Conservation (phyloP, 2,329 filamentous ascomycete species). For the Fusarium circinatum region DNA sequence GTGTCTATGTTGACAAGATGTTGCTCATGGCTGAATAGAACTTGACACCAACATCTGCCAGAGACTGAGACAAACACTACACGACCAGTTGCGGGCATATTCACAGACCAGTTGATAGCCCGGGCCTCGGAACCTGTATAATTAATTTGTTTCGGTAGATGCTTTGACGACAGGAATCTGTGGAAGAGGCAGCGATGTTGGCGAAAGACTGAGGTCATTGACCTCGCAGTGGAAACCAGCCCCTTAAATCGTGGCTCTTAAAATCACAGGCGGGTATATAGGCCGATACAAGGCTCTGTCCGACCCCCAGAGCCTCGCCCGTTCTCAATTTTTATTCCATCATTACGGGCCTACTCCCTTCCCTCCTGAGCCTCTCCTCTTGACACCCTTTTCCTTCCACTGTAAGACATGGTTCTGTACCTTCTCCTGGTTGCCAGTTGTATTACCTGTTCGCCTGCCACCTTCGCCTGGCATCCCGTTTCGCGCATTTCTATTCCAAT, state of each 20-base stretch:
- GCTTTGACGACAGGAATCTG: not conserved
- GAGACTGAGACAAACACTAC: not conserved
- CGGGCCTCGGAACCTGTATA: accelerated
- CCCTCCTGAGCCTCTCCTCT: not conserved
- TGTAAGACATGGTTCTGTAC: accelerated
- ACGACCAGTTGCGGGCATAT: no score
- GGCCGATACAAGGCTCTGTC: not conserved
- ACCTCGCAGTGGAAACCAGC: not conserved
- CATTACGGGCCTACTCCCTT: not conserved
- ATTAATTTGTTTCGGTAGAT: not conserved
- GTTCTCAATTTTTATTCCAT: not conserved
- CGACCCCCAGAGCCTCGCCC: accelerated
- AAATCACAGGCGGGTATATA: no score
- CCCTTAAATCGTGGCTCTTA: not conserved
- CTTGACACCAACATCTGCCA: accelerated
- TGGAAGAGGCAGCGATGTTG: not conserved
- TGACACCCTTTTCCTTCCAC: not conserved
- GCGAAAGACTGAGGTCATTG: not conserved
- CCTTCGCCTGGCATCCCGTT: not conserved
- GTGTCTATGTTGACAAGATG: accelerated
- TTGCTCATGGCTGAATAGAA: accelerated
- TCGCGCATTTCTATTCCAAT: accelerated
- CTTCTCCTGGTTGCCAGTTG: not conserved
- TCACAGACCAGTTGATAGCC: accelerated
- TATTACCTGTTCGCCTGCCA: not conserved